A percentile compares a stretch with the other conserved stretches of the same genome.
Conservation (phyloP, 2,329 filamentous ascomycete species). For the Phialophora chinensis region DNA sequence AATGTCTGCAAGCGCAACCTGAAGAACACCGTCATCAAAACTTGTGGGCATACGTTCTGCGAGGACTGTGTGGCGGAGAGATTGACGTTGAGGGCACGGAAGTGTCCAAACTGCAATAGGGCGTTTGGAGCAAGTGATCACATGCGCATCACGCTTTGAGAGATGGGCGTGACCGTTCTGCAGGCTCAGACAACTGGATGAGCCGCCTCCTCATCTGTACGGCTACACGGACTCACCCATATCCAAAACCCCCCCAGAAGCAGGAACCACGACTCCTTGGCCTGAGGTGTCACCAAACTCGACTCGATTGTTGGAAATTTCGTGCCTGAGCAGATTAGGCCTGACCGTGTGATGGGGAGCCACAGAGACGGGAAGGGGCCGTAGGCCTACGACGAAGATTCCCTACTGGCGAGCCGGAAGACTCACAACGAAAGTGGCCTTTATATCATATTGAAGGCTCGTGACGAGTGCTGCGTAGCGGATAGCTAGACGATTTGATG, state of each 20-base stretch:
- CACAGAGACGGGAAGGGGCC: neutral
- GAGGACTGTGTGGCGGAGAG: slow-evolving; percentile 87
- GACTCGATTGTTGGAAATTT: slow-evolving; percentile 12
- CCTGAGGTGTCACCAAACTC: neutral
- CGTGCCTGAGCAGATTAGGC: neutral
- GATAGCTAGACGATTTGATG: neutral
- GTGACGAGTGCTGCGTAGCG: neutral
- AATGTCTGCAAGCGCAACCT: slow-evolving; percentile 91
- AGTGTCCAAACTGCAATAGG: slow-evolving; percentile 92
- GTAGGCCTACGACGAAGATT: neutral
- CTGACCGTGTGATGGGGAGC: neutral
- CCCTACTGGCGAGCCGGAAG: neutral
- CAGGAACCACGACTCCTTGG: neutral
- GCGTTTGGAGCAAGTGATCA: slow-evolving; percentile 90
- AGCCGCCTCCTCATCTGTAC: neutral
- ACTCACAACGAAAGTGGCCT: neutral
- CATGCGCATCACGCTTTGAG: slow-evolving; percentile 65
- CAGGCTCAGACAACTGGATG: neutral
- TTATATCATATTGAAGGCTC: neutral
- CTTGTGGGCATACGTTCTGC: slow-evolving; percentile 95
- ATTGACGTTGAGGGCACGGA: slow-evolving; percentile 85
- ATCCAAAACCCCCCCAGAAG: neutral
- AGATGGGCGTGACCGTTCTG: neutral
- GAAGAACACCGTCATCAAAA: slow-evolving; percentile 92
- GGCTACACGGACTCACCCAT: neutral